Evolutionary conservation across 2,329 filamentous ascomycete genomes (phyloP).

Genomic region (Alternaria incomplexa): DNA sequence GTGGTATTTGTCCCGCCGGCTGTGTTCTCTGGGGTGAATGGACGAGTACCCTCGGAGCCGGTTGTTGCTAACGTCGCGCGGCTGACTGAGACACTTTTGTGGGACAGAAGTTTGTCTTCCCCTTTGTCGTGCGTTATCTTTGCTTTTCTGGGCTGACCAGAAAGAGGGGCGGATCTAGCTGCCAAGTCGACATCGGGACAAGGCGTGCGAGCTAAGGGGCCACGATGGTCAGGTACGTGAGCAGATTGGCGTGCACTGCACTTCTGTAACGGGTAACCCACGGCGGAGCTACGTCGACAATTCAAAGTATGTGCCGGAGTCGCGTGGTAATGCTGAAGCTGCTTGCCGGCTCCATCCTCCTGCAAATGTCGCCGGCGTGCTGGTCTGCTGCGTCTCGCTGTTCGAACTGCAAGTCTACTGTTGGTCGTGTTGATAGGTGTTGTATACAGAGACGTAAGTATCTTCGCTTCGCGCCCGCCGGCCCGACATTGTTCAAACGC

Average conservation of each 20-base stretch:
- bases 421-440: not conserved
- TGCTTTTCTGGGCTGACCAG: conserved; percentile 24
- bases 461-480: conserved; percentile 6
- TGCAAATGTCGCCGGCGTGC: not conserved
- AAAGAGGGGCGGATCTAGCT: conserved; percentile 7
- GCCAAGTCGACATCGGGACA: conserved; percentile 5
- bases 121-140: conserved; percentile 11
- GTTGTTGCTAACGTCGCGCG: conserved; percentile 7
- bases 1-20: not conserved
- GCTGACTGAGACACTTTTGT: conserved; percentile 17
- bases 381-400: not conserved
- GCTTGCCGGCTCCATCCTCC: not conserved
- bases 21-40: conserved; percentile 2
- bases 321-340: conserved; percentile 3
- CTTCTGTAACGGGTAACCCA: not conserved
- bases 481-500: conserved; percentile 14
- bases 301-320: conserved; percentile 10
- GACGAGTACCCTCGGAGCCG: not conserved
- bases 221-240: conserved; percentile 18
- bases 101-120: conserved; percentile 1
- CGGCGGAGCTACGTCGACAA: conserved; percentile 14
- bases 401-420: not conserved
- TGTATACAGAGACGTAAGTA: not conserved
- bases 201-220: conserved; percentile 14
- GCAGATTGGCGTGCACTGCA: conserved; percentile 22